Conservation (phyloP, 768 basidiomycete genomes). For the Mycena indigotica region DNA sequence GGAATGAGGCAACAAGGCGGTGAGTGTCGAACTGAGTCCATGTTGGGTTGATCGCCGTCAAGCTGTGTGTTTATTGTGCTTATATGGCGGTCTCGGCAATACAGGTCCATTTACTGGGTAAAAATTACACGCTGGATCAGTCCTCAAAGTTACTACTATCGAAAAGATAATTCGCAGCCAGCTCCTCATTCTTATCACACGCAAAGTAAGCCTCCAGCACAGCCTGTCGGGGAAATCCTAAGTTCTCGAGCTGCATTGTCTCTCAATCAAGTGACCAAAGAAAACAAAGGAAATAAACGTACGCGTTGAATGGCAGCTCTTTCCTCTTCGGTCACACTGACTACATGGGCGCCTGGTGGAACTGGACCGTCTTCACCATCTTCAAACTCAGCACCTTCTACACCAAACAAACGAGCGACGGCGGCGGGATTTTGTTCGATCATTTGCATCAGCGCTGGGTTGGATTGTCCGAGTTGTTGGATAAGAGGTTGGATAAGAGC, state of each 20-base stretch:
- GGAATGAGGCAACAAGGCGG: conserved; percentile 17
- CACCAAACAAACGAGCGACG: conserved; percentile 64
- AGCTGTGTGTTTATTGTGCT: not conserved
- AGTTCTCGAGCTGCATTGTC: conserved; percentile 65
- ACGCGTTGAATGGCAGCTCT: conserved; percentile 87
- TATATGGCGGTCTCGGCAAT: too few relatives aligned
- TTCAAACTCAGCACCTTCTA: conserved; percentile 40
- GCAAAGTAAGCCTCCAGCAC: conserved; percentile 92
- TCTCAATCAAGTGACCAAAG: conserved; percentile 8
- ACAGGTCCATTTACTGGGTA: not conserved
- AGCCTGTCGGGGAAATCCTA: conserved; percentile 82
- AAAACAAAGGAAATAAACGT: conserved; percentile 33
- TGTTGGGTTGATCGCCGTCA: not conserved
- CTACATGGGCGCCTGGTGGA: conserved; percentile 58
- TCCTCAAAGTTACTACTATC: conserved; percentile 64
- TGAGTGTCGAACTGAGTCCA: conserved; percentile 9
- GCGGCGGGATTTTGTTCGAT: conserved; percentile 74
- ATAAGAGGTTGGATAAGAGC: conserved; percentile 74
- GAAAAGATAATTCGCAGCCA: conserved; percentile 93
- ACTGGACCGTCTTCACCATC: conserved; percentile 45
- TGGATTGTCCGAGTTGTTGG: conserved; percentile 74
- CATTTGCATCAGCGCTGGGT: conserved; percentile 73
- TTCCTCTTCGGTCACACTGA: conserved; percentile 87
- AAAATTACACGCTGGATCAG: conserved; percentile 17
- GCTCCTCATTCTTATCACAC: conserved; percentile 96